Conservation (phyloP, 2,329 filamentous ascomycete species). For the Lachnellula subtilissima region DNA sequence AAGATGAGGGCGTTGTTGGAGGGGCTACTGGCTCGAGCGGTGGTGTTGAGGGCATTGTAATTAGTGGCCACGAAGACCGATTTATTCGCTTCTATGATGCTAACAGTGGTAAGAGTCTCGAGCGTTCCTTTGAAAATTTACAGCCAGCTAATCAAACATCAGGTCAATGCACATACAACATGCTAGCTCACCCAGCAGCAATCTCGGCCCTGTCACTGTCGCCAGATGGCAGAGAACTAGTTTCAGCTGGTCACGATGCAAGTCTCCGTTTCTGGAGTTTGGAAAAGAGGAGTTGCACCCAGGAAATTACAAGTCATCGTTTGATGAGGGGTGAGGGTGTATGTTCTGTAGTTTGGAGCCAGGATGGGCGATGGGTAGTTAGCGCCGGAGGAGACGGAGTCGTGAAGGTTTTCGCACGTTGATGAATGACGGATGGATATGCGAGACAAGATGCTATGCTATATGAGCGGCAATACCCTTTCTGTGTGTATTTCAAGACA, state of each 20-base stretch:
- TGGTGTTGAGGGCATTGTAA: constrained; percentile 86
- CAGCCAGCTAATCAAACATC: background rate
- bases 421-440: background rate
- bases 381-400: constrained; percentile 92
- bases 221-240: constrained; percentile 88
- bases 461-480: background rate
- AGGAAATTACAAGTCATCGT: constrained; percentile 89
- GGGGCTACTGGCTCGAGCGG: constrained; percentile 76
- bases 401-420: constrained; percentile 81
- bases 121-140: background rate
- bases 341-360: constrained; percentile 91
- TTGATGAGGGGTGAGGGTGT: constrained; percentile 96
- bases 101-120: constrained; percentile 76
- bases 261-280: constrained; percentile 95
- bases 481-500: background rate
- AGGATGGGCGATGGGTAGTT: constrained; percentile 90
- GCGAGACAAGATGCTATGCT: no score
- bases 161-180: constrained; percentile 99
- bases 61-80: constrained; percentile 93
- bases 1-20: constrained; percentile 72
- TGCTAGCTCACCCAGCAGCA: constrained; percentile 91
- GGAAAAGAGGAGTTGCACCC: constrained; percentile 90
- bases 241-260: constrained; percentile 93
- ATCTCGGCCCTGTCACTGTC: constrained; percentile 90
- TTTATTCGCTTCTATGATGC: constrained; percentile 98